These are phyloP conservation scores for Kwoniella pini DNA, from an alignment of 768 basidiomycete genomes.

Conservation along the genomic window DNA sequence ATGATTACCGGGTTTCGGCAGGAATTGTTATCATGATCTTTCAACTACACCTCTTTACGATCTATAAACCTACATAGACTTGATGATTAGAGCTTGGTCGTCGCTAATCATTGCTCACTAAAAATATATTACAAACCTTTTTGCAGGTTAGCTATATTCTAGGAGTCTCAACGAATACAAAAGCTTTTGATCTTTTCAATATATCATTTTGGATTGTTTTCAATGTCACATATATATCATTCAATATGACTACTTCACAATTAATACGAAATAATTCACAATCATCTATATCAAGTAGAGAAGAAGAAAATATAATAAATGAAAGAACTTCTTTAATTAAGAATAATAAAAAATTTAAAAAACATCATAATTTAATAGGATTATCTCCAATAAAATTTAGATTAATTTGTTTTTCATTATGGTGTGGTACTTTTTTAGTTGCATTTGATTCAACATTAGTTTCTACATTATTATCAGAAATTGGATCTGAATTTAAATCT, in stretches of 20 bases:
- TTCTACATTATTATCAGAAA: slow-evolving; percentile 37
- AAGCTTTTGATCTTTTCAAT: no score
- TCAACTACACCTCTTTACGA: no score
- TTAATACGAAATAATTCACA: neutral
- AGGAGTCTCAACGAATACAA: no score
- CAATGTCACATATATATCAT: no score
- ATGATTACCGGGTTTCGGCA: no score
- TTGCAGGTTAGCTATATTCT: no score
- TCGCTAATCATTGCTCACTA: no score
- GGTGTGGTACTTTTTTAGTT: slow-evolving; percentile 35
- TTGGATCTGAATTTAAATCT: slow-evolving; percentile 37
- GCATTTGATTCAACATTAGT: slow-evolving; percentile 42
- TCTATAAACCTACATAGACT: no score
- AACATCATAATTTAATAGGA: slow-evolving; percentile 43
- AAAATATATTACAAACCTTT: no score
- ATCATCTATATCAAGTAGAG: neutral
- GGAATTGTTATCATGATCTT: no score
- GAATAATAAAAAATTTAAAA: neutral
- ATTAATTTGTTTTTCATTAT: slow-evolving; percentile 38
- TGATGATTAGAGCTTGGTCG: no score
- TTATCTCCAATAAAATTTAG: slow-evolving; percentile 37
- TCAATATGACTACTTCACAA: neutral
- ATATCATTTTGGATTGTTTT: no score
- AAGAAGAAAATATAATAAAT: neutral
- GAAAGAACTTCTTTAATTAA: neutral